Evolutionary conservation across 176 grass and related monocot genomes (phyloP).

Genomic region (Carex cristatella): DNA sequence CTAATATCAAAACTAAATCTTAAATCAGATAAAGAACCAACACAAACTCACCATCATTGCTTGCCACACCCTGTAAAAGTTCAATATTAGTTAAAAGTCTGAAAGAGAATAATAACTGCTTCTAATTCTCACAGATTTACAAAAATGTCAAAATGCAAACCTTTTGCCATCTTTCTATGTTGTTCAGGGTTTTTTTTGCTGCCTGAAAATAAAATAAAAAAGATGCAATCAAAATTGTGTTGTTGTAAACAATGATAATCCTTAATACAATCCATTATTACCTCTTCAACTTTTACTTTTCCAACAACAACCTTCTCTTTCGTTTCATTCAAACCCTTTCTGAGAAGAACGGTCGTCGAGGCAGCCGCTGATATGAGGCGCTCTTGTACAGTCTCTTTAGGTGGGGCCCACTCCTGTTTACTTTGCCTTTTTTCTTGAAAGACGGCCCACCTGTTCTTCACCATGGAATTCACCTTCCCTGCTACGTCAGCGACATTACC

Average conservation of each 20-base stretch:
- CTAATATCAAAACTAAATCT: neutral
- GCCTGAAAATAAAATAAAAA: slow-evolving; percentile 40
- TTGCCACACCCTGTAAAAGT: slow-evolving; percentile 80
- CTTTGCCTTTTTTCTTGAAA: slow-evolving; percentile 76
- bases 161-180: slow-evolving; percentile 99
- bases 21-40: slow-evolving; percentile 15
- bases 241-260: neutral
- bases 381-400: slow-evolving; percentile 72
- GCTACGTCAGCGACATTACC: slow-evolving; percentile 78
- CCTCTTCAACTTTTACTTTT: slow-evolving; percentile 99
- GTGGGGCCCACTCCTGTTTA: slow-evolving; percentile 19
- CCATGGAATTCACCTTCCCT: slow-evolving; percentile 68
- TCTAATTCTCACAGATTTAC: neutral
- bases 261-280: slow-evolving; percentile 13
- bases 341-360: slow-evolving; percentile 70
- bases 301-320: slow-evolving; percentile 93
- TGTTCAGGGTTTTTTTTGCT: slow-evolving; percentile 95
- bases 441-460: slow-evolving; percentile 72
- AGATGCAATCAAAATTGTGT: neutral
- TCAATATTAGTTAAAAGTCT: slow-evolving; percentile 26
- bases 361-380: slow-evolving; percentile 72
- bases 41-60: slow-evolving; percentile 73
- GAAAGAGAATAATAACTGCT: slow-evolving; percentile 16
- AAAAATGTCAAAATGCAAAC: slow-evolving; percentile 43
- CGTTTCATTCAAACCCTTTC: slow-evolving; percentile 81